Evolutionary conservation across 139 green algal species (phyloP).

Genomic region (Chlorella sp.): DNA sequence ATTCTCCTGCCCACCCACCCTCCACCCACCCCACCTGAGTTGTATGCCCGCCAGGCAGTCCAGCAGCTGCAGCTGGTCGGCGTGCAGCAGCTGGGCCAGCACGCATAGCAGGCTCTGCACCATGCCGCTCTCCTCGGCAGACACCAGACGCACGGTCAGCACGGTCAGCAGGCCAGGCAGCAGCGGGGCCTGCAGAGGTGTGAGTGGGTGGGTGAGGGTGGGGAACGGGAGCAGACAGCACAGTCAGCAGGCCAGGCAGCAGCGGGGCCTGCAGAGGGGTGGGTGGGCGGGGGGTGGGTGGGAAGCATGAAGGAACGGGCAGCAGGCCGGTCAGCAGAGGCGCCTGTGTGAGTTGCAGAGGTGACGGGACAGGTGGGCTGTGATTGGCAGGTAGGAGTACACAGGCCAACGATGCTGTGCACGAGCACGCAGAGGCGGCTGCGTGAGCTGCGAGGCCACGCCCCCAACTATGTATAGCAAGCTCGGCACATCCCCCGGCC

Average conservation of each 20-base stretch:
- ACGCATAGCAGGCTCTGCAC: constrained; percentile 63
- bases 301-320: too few relatives aligned
- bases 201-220: not conserved
- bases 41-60: constrained; percentile 53
- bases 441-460: not conserved
- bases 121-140: constrained; percentile 45
- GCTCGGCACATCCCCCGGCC: too few relatives aligned
- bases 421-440: not conserved
- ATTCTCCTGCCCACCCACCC: too few relatives aligned
- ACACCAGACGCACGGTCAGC: constrained; percentile 51
- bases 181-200: constrained; percentile 19
- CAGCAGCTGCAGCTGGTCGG: constrained; percentile 48
- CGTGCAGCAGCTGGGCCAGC: constrained; percentile 54
- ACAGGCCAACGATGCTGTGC: too few relatives aligned
- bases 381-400: too few relatives aligned
- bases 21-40: not conserved
- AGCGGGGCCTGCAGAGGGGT: too few relatives aligned
- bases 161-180: constrained; percentile 53
- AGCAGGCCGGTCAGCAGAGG: too few relatives aligned
- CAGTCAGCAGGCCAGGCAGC: not conserved
- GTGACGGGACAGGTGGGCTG: too few relatives aligned
- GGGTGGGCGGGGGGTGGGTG: too few relatives aligned
- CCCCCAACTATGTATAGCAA: too few relatives aligned
- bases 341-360: too few relatives aligned
- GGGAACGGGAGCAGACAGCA: not conserved